These are phyloP conservation scores for Hyaloscypha bicolor DNA, from an alignment of 495 filamentous ascomycete genomes.

Conservation along the genomic window DNA sequence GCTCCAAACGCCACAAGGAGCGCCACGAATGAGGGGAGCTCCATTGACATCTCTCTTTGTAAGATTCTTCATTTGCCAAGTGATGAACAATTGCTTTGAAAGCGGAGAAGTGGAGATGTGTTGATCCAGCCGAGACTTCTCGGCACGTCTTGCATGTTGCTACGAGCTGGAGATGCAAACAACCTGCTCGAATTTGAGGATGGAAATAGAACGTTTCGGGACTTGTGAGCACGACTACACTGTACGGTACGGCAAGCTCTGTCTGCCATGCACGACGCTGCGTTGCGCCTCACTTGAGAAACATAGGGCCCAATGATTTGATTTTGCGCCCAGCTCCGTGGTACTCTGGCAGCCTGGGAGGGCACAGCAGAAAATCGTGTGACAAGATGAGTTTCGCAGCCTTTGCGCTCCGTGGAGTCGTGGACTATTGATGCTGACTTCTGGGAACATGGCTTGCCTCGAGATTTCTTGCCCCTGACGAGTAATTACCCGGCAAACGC, in stretches of 20 bases:
- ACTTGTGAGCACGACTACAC: background rate
- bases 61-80: background rate
- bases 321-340: background rate
- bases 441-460: too few relatives aligned
- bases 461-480: too few relatives aligned
- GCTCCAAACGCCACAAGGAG: background rate
- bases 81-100: conserved; percentile 2
- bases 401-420: too few relatives aligned
- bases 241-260: background rate
- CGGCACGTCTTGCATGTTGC: background rate
- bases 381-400: too few relatives aligned
- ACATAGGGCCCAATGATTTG: background rate
- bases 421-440: too few relatives aligned
- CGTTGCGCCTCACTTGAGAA: background rate
- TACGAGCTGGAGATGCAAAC: background rate
- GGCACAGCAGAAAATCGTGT: too few relatives aligned
- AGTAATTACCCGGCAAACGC: too few relatives aligned
- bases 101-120: background rate
- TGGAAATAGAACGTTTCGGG: background rate
- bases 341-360: too few relatives aligned
- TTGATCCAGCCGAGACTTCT: background rate
- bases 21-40: background rate
- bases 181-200: background rate
- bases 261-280: background rate
- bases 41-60: background rate